Evolutionary conservation across 768 basidiomycete genomes (phyloP).

Genomic region (Trametes punicea): DNA sequence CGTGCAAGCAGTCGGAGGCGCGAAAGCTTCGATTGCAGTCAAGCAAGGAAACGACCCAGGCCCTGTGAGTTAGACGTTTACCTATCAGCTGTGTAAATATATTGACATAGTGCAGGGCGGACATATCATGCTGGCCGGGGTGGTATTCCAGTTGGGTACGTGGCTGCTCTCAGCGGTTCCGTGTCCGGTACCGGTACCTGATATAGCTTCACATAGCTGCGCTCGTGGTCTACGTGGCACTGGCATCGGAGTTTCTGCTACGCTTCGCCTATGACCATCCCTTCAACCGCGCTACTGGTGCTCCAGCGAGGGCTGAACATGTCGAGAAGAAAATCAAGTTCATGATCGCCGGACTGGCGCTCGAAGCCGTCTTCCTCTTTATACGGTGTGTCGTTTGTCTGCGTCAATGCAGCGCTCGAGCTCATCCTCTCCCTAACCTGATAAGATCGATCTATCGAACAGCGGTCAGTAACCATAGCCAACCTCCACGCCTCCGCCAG

Average conservation of each 20-base stretch:
- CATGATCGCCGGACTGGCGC: slow-evolving; percentile 23
- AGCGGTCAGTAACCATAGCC: slow-evolving; percentile 27
- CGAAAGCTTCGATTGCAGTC: slow-evolving; percentile 23
- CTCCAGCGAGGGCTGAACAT: not conserved
- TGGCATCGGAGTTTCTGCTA: slow-evolving; percentile 44
- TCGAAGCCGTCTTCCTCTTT: slow-evolving; percentile 26
- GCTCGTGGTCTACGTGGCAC: slow-evolving; percentile 33
- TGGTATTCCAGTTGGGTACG: slow-evolving; percentile 28
- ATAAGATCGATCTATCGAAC: slow-evolving; percentile 47
- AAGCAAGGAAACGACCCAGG: slow-evolving; percentile 17
- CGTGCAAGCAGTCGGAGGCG: slow-evolving; percentile 40
- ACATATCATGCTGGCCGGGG: slow-evolving; percentile 31
- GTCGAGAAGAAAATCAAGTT: slow-evolving; percentile 24
- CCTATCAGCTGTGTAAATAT: not conserved
- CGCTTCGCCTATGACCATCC: slow-evolving; percentile 38
- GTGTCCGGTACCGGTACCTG: not conserved
- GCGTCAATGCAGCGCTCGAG: slow-evolving; percentile 1
- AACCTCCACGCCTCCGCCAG: not conserved
- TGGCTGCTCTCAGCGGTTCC: not conserved
- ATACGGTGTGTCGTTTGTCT: slow-evolving; percentile 24
- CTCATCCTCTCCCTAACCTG: not conserved
- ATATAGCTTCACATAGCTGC: not conserved
- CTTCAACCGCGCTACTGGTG: slow-evolving; percentile 14
- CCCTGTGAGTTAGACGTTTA: not conserved
- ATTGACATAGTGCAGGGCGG: slow-evolving; percentile 20